Percentiles rank a stretch among this genome's conserved stretches.
These are phyloP conservation scores for Verticillium nubilum DNA, from an alignment of 2,329 filamentous ascomycete genomes.

Conservation along the genomic window DNA sequence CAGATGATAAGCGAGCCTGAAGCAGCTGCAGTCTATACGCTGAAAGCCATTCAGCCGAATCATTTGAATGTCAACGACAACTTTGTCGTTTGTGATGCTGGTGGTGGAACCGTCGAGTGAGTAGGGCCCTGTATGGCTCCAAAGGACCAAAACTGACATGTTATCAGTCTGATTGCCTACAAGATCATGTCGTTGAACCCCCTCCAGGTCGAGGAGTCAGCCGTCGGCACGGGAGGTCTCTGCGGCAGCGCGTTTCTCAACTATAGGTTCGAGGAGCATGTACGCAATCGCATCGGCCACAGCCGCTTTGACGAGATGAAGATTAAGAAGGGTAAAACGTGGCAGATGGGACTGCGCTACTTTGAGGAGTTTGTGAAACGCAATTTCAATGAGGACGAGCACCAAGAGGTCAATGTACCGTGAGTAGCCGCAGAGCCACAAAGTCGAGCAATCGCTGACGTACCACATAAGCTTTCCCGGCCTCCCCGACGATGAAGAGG, in stretches of 20 bases:
- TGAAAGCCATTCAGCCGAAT: slow-evolving; percentile 74
- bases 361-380: slow-evolving; percentile 84
- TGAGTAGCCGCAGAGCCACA: slow-evolving; percentile 27
- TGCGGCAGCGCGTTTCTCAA: slow-evolving; percentile 78
- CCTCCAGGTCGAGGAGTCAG: slow-evolving; percentile 70
- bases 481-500: slow-evolving; percentile 69
- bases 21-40: slow-evolving; percentile 72
- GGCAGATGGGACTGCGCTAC: slow-evolving; percentile 73
- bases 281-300: slow-evolving; percentile 60
- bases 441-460: background rate
- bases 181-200: slow-evolving; percentile 71
- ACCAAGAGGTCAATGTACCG: slow-evolving; percentile 72
- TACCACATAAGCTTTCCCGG: slow-evolving; percentile 31
- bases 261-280: slow-evolving; percentile 75
- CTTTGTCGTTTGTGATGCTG: slow-evolving; percentile 58
- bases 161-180: slow-evolving; percentile 64
- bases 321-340: slow-evolving; percentile 70
- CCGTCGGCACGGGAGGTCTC: slow-evolving; percentile 71
- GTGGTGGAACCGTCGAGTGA: slow-evolving; percentile 60
- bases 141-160: background rate
- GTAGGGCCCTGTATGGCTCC: background rate
- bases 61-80: slow-evolving; percentile 64
- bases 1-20: slow-evolving; percentile 79
- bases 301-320: slow-evolving; percentile 70
- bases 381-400: slow-evolving; percentile 75